These are phyloP conservation scores for Auriscalpium orientale DNA, from an alignment of 768 basidiomycete genomes.

Conservation along the genomic window DNA sequence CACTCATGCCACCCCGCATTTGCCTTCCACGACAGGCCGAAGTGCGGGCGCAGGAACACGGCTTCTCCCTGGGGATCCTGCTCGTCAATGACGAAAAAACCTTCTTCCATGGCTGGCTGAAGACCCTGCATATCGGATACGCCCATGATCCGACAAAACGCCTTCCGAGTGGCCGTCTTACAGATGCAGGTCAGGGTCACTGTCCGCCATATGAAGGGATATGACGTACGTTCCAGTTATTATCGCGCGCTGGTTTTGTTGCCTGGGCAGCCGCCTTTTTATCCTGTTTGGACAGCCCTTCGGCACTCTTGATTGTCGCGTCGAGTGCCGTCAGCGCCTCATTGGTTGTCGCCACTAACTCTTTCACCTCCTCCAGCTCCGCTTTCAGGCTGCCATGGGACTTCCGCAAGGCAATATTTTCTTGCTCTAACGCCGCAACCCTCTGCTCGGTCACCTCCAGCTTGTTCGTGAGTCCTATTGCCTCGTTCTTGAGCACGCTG, in stretches of 20 bases:
- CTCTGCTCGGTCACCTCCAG: neutral
- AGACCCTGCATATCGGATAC: neutral
- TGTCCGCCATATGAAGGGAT: neutral
- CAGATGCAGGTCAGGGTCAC: neutral
- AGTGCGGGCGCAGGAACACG: neutral
- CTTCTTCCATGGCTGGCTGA: neutral
- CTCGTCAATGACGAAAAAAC: neutral
- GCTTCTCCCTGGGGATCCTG: neutral
- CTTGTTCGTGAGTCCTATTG: neutral
- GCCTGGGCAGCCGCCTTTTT: neutral
- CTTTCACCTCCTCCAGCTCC: neutral
- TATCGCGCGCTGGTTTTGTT: neutral
- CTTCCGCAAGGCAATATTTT: neutral
- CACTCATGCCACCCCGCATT: neutral
- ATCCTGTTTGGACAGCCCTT: neutral
- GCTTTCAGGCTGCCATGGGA: neutral
- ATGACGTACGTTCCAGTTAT: neutral
- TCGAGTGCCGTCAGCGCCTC: neutral
- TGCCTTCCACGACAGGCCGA: neutral
- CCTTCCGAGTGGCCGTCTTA: neutral
- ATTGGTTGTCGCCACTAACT: neutral
- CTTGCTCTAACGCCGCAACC: neutral
- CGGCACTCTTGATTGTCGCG: neutral
- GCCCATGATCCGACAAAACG: neutral
- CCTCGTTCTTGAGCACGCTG: neutral